Evolutionary conservation across 1,284 basidiomycete genomes (phyloP).

Genomic region (Coniferiporia weirii): DNA sequence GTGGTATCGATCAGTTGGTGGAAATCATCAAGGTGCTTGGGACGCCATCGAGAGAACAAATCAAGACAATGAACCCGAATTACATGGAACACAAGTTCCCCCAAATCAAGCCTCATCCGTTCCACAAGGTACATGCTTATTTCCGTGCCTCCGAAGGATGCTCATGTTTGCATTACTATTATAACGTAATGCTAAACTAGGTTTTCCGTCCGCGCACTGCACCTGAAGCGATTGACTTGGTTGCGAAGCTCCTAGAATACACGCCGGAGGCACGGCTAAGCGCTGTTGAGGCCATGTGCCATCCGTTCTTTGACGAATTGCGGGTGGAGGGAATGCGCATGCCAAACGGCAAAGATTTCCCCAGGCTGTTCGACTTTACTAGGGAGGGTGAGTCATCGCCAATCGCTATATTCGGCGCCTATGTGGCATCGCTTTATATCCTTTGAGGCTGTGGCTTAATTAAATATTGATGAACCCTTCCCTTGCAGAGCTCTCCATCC

Average conservation of each 20-base stretch:
- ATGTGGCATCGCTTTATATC: no score
- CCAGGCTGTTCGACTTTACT: slow-evolving; percentile 93
- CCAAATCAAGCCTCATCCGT: slow-evolving; percentile 97
- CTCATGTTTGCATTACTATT: slow-evolving; percentile 3
- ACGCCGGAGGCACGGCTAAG: slow-evolving; percentile 90
- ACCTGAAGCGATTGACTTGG: slow-evolving; percentile 93
- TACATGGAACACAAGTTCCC: slow-evolving; percentile 99
- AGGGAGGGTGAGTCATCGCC: slow-evolving; percentile 71
- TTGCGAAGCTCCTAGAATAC: slow-evolving; percentile 94
- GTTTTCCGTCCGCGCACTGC: slow-evolving; percentile 98
- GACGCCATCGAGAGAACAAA: slow-evolving; percentile 97
- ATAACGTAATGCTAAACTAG: slow-evolving; percentile 36
- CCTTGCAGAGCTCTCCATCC: slow-evolving; percentile 84
- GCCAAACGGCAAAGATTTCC: slow-evolving; percentile 96
- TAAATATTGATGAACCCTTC: background rate
- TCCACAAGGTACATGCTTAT: slow-evolving; percentile 66
- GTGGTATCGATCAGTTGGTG: slow-evolving; percentile 99
- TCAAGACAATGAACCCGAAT: slow-evolving; percentile 99
- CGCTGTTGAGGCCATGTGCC: slow-evolving; percentile 90
- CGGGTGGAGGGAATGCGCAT: slow-evolving; percentile 85
- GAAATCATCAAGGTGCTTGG: slow-evolving; percentile 99
- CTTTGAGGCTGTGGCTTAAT: background rate
- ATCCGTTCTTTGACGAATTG: slow-evolving; percentile 98
- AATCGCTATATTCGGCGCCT: slow-evolving; percentile 1
- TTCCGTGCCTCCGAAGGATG: background rate